Evolutionary conservation across 805 yeast species (phyloP).

Genomic region (Ogataea ganodermae): DNA sequence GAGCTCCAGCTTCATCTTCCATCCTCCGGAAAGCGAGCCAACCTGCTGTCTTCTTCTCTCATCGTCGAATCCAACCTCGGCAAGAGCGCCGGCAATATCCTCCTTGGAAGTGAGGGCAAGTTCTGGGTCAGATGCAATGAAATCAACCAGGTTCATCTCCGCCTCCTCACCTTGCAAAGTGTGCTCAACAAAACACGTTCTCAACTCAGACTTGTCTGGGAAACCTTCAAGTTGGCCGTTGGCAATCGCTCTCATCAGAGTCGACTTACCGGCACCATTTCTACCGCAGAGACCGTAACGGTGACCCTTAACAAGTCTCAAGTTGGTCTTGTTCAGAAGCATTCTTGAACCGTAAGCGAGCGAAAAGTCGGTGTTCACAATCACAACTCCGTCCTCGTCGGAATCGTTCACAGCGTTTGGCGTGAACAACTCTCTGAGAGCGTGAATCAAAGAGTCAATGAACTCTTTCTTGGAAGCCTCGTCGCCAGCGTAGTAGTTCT

Average conservation of each 20-base stretch:
- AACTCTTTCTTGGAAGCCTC: slow-evolving; percentile 40
- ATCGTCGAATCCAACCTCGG: slow-evolving; percentile 87
- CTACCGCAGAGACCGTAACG: slow-evolving; percentile 98
- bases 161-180: slow-evolving; percentile 94
- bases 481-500: slow-evolving; percentile 34
- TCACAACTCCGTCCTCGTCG: slow-evolving; percentile 80
- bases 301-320: slow-evolving; percentile 89
- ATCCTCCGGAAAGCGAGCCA: slow-evolving; percentile 96
- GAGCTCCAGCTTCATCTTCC: slow-evolving; percentile 98
- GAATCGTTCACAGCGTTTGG: slow-evolving; percentile 57
- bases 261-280: slow-evolving; percentile 98
- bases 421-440: slow-evolving; percentile 57
- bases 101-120: slow-evolving; percentile 60
- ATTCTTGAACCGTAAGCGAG: slow-evolving; percentile 97
- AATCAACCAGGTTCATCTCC: slow-evolving; percentile 81
- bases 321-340: slow-evolving; percentile 89
- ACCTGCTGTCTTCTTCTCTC: slow-evolving; percentile 88
- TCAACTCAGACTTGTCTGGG: slow-evolving; percentile 83
- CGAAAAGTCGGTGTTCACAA: slow-evolving; percentile 93
- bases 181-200: slow-evolving; percentile 97
- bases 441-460: slow-evolving; percentile 46
- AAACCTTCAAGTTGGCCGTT: slow-evolving; percentile 97
- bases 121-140: slow-evolving; percentile 89
- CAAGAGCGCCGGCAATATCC: slow-evolving; percentile 75
- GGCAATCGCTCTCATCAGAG: slow-evolving; percentile 94